Evolutionary conservation across 768 basidiomycete species (phyloP).

Genomic region (Lactifluus echinatus): DNA sequence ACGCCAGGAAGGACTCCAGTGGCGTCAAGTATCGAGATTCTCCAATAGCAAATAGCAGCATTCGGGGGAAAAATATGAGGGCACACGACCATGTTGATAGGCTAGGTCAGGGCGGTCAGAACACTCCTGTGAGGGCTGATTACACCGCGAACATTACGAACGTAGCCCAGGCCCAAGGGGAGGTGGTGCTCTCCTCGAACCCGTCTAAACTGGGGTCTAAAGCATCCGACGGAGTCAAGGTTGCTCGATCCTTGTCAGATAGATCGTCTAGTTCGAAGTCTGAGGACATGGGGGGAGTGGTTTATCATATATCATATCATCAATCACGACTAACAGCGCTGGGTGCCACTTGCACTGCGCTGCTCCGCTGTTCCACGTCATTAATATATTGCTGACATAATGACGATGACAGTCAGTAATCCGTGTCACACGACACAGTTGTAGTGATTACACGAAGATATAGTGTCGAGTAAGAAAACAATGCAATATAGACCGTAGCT

Average conservation of each 20-base stretch:
- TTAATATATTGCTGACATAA: not conserved
- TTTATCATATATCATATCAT: too few relatives aligned
- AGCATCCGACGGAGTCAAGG: not conserved
- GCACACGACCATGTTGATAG: slow-evolving; percentile 22
- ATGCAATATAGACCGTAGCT: slow-evolving; percentile 19
- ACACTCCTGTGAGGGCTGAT: not conserved
- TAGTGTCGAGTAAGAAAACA: slow-evolving; percentile 1
- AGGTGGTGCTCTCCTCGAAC: slow-evolving; percentile 7
- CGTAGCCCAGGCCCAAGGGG: slow-evolving; percentile 16
- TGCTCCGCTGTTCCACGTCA: too few relatives aligned
- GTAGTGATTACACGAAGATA: slow-evolving; percentile 1
- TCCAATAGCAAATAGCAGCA: slow-evolving; percentile 50
- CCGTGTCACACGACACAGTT: slow-evolving; percentile 8
- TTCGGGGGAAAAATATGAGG: slow-evolving; percentile 45
- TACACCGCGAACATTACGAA: slow-evolving; percentile 16
- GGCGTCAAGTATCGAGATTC: slow-evolving; percentile 45
- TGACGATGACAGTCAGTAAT: not conserved
- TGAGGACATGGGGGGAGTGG: slow-evolving; percentile 11
- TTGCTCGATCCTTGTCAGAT: slow-evolving; percentile 17
- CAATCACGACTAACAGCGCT: too few relatives aligned
- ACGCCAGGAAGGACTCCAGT: slow-evolving; percentile 59
- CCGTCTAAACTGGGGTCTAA: not conserved
- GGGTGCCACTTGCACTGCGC: too few relatives aligned
- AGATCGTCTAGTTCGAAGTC: slow-evolving; percentile 36
- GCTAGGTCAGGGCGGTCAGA: slow-evolving; percentile 12